Evolutionary conservation across 176 grass and related monocot genomes (phyloP).

Genomic region (Juncus effusus): DNA sequence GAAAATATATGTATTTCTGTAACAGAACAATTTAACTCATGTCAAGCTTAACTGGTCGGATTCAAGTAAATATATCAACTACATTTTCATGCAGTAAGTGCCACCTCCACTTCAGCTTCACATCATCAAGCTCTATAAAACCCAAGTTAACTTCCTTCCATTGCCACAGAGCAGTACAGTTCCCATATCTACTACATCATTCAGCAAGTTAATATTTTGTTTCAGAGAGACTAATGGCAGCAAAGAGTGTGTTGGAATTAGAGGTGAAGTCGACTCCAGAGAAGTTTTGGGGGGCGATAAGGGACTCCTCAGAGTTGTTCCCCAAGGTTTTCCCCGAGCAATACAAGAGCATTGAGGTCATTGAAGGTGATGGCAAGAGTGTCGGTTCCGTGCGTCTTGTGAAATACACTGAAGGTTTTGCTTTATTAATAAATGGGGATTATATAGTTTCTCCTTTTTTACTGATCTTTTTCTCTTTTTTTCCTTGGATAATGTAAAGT

Average conservation of each 20-base stretch:
- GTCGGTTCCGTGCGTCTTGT: slow-evolving; percentile 68
- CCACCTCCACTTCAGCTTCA: background rate
- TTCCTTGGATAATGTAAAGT: too few relatives aligned
- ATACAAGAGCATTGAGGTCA: slow-evolving; percentile 84
- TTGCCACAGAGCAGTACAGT: background rate
- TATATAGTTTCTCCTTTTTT: too few relatives aligned
- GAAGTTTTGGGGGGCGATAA: slow-evolving; percentile 70
- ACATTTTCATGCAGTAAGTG: background rate
- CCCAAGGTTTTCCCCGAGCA: slow-evolving; percentile 87
- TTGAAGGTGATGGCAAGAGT: slow-evolving; percentile 81
- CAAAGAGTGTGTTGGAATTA: slow-evolving; percentile 56
- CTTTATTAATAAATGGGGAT: too few relatives aligned
- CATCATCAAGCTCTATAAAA: background rate
- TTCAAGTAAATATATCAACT: too few relatives aligned
- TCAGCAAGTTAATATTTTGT: too few relatives aligned
- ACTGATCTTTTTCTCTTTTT: too few relatives aligned
- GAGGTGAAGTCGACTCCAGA: slow-evolving; percentile 67
- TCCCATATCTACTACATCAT: background rate
- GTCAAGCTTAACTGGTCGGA: too few relatives aligned
- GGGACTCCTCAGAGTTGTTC: slow-evolving; percentile 61
- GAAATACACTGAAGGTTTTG: slow-evolving; percentile 57
- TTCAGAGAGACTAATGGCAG: slow-evolving; percentile 40
- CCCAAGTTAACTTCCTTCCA: background rate
- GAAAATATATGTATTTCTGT: too few relatives aligned
- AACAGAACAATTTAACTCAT: too few relatives aligned